These are phyloP conservation scores for Mycena kentingensis DNA, from an alignment of 768 basidiomycete species.

Conservation along the genomic window DNA sequence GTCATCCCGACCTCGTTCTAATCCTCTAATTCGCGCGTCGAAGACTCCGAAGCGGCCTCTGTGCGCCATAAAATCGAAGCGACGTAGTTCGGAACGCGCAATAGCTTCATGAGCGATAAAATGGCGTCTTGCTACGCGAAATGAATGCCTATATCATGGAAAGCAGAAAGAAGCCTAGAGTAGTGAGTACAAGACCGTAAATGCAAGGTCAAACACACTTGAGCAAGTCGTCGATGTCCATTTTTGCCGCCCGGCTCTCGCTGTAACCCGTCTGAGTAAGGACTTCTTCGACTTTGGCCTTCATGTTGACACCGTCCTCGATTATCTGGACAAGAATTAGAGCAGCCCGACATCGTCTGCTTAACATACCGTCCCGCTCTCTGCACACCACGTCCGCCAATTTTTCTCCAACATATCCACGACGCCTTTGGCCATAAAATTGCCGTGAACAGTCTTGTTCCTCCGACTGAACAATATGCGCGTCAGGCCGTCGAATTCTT, in stretches of 20 bases:
- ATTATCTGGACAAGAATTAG: conserved; percentile 49
- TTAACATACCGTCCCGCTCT: not conserved
- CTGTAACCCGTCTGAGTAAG: conserved; percentile 69
- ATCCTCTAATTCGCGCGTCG: too few relatives aligned
- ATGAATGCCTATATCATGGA: conserved; percentile 74
- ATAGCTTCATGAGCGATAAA: too few relatives aligned
- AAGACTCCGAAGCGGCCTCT: too few relatives aligned
- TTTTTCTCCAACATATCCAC: conserved; percentile 92
- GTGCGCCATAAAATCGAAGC: too few relatives aligned
- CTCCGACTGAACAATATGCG: conserved; percentile 87
- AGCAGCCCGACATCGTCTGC: not conserved
- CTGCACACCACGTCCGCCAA: too few relatives aligned
- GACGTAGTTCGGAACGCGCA: too few relatives aligned
- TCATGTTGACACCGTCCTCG: conserved; percentile 71
- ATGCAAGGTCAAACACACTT: conserved; percentile 53
- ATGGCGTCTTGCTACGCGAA: conserved; percentile 66
- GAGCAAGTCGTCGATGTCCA: conserved; percentile 89
- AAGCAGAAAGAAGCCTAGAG: conserved; percentile 64
- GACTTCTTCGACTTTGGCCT: conserved; percentile 69
- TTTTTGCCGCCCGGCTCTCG: conserved; percentile 85
- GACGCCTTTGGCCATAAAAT: conserved; percentile 93
- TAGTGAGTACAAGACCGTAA: conserved; percentile 5
- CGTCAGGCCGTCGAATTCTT: conserved; percentile 95
- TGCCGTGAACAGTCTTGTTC: conserved; percentile 89
- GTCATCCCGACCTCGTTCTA: too few relatives aligned